phyloP scores from a whole-genome alignment of 2,329 filamentous ascomycete species.

The Xylaria hypoxylon region DNA sequence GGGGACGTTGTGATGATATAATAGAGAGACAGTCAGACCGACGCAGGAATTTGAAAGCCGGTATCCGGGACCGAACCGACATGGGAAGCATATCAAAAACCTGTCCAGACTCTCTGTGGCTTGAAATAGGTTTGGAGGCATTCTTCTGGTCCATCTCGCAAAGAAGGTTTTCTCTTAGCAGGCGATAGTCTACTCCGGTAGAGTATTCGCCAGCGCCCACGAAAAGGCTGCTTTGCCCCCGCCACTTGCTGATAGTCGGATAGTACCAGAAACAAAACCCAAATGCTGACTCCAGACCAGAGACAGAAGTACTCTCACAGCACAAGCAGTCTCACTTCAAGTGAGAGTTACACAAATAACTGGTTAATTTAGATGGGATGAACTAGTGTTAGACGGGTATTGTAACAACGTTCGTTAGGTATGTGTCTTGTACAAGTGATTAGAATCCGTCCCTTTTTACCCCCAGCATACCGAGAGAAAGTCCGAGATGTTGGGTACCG shows the following conservation, averaged over 20 bases:
- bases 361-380: not conserved
- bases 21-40: slow-evolving; percentile 54
- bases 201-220: not conserved
- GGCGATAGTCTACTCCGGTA: not conserved
- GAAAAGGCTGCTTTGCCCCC: slow-evolving; percentile 3
- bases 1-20: slow-evolving; percentile 45
- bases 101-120: too few species aligned
- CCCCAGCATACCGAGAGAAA: slow-evolving; percentile 1
- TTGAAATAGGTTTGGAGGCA: slow-evolving; percentile 5
- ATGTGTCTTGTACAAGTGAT: not conserved
- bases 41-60: slow-evolving; percentile 62
- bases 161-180: slow-evolving; percentile 11
- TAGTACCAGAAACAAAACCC: not conserved
- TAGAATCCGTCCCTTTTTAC: not conserved
- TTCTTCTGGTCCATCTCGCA: slow-evolving; percentile 48
- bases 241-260: not conserved
- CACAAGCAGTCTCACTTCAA: not conserved
- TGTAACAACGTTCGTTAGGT: not conserved
- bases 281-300: not conserved
- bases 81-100: slow-evolving; percentile 64
- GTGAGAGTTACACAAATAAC: not conserved
- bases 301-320: not conserved
- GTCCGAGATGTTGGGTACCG: not conserved
- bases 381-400: not conserved
- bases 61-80: slow-evolving; percentile 63